Evolutionary conservation across 345 rosid genomes (phyloP).

Genomic region (Citrus maxima): DNA sequence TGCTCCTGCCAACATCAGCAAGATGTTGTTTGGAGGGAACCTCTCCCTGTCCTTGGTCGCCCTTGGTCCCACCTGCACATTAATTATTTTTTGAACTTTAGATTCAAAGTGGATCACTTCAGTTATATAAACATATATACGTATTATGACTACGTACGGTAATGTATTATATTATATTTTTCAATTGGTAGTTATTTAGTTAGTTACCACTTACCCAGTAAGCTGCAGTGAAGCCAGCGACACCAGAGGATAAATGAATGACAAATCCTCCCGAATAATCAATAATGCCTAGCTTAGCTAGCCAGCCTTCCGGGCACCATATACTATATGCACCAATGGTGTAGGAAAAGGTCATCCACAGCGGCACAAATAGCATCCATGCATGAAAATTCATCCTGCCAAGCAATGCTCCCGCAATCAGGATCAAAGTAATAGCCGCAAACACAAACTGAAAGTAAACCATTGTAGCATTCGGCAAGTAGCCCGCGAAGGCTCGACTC

Average conservation of each 20-base stretch:
- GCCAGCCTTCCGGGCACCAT: conserved; percentile 54
- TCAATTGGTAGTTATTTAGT: neutral
- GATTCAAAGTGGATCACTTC: neutral
- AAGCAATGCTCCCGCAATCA: conserved; percentile 56
- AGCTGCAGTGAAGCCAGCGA: conserved; percentile 72
- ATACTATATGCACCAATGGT: conserved; percentile 53
- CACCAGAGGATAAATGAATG: conserved; percentile 62
- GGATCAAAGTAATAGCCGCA: conserved; percentile 60
- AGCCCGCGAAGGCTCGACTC: neutral
- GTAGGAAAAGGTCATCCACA: conserved; percentile 67
- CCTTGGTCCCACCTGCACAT: conserved; percentile 57
- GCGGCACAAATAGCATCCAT: conserved; percentile 70
- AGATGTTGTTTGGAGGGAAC: conserved; percentile 63
- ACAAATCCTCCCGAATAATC: conserved; percentile 68
- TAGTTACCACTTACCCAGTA: conserved; percentile 53
- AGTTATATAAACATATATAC: too few relatives aligned
- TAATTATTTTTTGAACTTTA: neutral
- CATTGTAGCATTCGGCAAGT: conserved; percentile 61
- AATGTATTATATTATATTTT: neutral
- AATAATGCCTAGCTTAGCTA: conserved; percentile 42
- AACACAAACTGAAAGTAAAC: conserved; percentile 60
- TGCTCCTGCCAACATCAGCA: conserved; percentile 64
- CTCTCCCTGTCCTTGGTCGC: conserved; percentile 61
- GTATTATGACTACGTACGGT: too few relatives aligned
- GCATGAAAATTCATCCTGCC: conserved; percentile 72